Conservation (phyloP, 2,329 filamentous ascomycete genomes). For the Talaromyces marneffei region DNA sequence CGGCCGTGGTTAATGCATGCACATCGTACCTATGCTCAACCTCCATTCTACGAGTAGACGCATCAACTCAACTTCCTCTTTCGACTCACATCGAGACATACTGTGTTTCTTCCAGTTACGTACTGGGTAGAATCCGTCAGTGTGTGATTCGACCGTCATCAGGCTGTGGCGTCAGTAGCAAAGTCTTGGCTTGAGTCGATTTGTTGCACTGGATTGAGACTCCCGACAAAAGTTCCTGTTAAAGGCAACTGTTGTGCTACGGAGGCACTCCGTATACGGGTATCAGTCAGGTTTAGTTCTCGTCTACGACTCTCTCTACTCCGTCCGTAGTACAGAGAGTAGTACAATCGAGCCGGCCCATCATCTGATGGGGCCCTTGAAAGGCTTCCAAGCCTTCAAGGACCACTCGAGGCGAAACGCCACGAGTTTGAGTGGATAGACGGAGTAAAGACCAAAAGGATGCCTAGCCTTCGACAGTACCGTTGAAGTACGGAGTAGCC, state of each 20-base stretch:
- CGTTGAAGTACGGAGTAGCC: not conserved
- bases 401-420: not conserved
- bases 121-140: not conserved
- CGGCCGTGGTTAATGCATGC: not conserved
- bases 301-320: not conserved
- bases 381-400: not conserved
- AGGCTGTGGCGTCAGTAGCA: not conserved
- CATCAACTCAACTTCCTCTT: not conserved
- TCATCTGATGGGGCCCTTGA: not conserved
- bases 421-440: not conserved
- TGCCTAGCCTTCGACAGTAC: not conserved
- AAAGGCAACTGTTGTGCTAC: not conserved
- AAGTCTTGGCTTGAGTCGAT: constrained; percentile 1
- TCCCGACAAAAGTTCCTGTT: not conserved
- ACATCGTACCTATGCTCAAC: not conserved
- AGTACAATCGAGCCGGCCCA: not conserved
- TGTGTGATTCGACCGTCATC: not conserved
- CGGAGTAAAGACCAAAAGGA: not conserved
- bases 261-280: not conserved
- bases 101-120: not conserved
- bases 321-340: too few relatives aligned
- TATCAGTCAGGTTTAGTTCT: not conserved
- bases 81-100: not conserved
- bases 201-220: not conserved
- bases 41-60: not conserved